Base-by-base conservation (phyloP, 1,139 yeast species). In the Pichia sp. region DNA sequence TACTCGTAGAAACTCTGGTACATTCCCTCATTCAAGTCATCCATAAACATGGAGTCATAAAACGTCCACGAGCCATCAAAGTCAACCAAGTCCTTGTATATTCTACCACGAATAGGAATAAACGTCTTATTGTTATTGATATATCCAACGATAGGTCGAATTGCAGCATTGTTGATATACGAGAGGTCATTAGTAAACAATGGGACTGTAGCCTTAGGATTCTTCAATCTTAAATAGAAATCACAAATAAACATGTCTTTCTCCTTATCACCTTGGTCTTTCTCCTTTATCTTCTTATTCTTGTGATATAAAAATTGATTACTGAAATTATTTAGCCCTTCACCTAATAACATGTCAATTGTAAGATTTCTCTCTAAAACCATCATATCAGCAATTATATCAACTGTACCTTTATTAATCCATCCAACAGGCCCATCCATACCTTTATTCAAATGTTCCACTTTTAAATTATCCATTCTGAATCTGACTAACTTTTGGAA, bases 11-110 rank as follows among this genome's bases (percentile, higher is more conserved):
- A 89, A 36, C 92, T 90, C 58, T 88, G 92, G 64, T 90, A 90
- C 3, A 90, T 95, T 58, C 87, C 95, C 40, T 83, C 83, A 35
- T 94, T 84, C 47, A 94, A 74, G 61, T 90, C 97, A 60, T 86
- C 95, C 96, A 92, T 88, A 52, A 92, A 71, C 49, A 85, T 72
- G 34, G 95, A 85, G 63, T 92, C 98, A 65, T 89, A 92, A 7
- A 89, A 74, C 1, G 98, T 92, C 98, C 98, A 92, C 6, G 96
- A 80, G 0, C 98, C 98, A 59, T 86, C 89, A 62, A 92, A 92
- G 61, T 92, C 97, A 35, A 72, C 71, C 27, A 88, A 68, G 45
- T 79, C 76, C 63, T 92, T 92, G 42, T 85, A 84, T n/a, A 92
- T 80, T 7, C 90, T 77, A 61, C 96, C 88, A 55, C 82, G 76